These are phyloP conservation scores for Lactarius sanguifluus DNA, from an alignment of 768 basidiomycete genomes.

Conservation along the genomic window DNA sequence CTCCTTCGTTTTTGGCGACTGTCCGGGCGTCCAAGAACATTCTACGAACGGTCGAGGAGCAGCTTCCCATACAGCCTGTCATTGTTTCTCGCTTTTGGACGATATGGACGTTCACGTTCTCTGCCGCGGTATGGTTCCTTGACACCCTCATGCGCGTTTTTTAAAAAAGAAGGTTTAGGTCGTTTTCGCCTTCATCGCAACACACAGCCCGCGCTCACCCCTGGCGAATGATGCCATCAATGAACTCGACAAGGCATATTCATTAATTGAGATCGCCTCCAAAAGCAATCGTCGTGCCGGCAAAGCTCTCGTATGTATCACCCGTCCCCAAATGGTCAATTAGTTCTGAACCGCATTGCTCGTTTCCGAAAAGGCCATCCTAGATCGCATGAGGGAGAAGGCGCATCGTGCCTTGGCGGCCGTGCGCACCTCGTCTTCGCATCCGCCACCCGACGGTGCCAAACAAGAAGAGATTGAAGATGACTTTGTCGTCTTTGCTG, in stretches of 20 bases:
- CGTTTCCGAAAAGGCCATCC: slow-evolving; percentile 49
- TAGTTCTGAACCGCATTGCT: neutral
- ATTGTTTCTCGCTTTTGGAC: slow-evolving; percentile 55
- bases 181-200: slow-evolving; percentile 78
- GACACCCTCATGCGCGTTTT: slow-evolving; percentile 34
- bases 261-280: slow-evolving; percentile 65
- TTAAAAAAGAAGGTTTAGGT: slow-evolving; percentile 43
- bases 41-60: slow-evolving; percentile 42
- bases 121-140: slow-evolving; percentile 52
- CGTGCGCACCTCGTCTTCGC: slow-evolving; percentile 38
- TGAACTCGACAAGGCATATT: slow-evolving; percentile 66
- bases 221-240: slow-evolving; percentile 65
- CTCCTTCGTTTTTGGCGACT: slow-evolving; percentile 51
- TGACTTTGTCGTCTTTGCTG: slow-evolving; percentile 68
- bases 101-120: slow-evolving; percentile 58
- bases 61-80: slow-evolving; percentile 45
- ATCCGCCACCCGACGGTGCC: slow-evolving; percentile 40
- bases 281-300: slow-evolving; percentile 58
- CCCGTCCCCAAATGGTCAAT: neutral
- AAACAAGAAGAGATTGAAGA: slow-evolving; percentile 58
- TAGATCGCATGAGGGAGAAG: slow-evolving; percentile 62
- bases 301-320: slow-evolving; percentile 57
- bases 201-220: slow-evolving; percentile 66
- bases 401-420: slow-evolving; percentile 55
- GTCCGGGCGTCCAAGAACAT: slow-evolving; percentile 53